Conservation (phyloP, 164 flowering plant species). For the Nelumbo lutea region DNA sequence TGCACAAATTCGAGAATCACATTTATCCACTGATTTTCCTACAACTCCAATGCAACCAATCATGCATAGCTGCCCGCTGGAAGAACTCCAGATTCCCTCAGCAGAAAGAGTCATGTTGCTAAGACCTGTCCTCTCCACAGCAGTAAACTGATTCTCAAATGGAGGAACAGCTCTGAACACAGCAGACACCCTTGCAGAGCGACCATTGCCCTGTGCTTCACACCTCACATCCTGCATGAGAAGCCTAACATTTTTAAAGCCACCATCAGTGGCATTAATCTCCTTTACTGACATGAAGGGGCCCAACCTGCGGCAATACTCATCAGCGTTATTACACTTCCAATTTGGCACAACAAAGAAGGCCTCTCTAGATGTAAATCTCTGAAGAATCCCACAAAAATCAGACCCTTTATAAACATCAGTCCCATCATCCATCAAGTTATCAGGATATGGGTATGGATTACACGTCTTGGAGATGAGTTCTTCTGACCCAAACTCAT, state of each 20-base stretch:
- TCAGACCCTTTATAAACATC: constrained; percentile 47
- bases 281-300: constrained; percentile 45
- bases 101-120: constrained; percentile 62
- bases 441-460: constrained; percentile 61
- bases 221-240: constrained; percentile 59
- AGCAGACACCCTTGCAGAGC: constrained; percentile 47
- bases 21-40: constrained; percentile 28
- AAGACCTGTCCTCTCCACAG: constrained; percentile 49
- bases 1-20: constrained; percentile 62
- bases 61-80: constrained; percentile 92
- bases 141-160: constrained; percentile 33
- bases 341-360: constrained; percentile 66
- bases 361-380: constrained; percentile 34
- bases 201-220: constrained; percentile 28
- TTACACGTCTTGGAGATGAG: constrained; percentile 61
- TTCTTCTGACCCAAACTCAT: constrained; percentile 51
- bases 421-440: constrained; percentile 20
- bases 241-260: constrained; percentile 52
- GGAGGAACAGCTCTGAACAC: constrained; percentile 60
- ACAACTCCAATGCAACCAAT: constrained; percentile 59
- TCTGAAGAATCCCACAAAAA: constrained; percentile 48
- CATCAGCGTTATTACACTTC: constrained; percentile 63
- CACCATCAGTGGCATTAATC: constrained; percentile 55
- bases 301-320: constrained; percentile 62
- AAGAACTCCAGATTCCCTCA: constrained; percentile 82